These are phyloP conservation scores for Sicyos edulis DNA, from an alignment of 306 rosid genomes.

Conservation along the genomic window DNA sequence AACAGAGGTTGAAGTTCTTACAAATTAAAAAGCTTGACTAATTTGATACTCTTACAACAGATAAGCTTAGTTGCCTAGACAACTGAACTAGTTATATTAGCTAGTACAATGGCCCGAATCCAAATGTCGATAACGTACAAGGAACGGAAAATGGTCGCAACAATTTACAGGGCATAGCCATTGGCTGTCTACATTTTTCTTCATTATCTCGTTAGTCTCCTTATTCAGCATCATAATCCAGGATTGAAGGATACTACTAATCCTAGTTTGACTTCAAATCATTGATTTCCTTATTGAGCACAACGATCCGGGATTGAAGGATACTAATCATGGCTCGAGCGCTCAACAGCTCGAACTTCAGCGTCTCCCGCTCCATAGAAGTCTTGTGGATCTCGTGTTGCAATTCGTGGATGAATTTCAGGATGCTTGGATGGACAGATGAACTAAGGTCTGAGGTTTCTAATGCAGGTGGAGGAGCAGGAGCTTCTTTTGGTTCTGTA, in stretches of 20 bases:
- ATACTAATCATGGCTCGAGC: conserved; percentile 77
- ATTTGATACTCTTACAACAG: conserved; percentile 12
- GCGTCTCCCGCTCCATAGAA: conserved; percentile 60
- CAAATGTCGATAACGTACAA: conserved; percentile 13
- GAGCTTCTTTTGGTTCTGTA: conserved; percentile 50
- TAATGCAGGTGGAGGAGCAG: conserved; percentile 36
- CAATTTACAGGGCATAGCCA: conserved; percentile 20
- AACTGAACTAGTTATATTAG: conserved; percentile 18
- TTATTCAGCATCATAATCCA: conserved; percentile 45
- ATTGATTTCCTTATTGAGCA: conserved; percentile 57
- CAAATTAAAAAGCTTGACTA: neutral
- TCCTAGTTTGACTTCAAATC: conserved; percentile 55
- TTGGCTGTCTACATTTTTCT: conserved; percentile 20
- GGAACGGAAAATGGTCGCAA: conserved; percentile 7
- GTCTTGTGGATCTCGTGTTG: conserved; percentile 61
- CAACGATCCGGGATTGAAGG: conserved; percentile 65
- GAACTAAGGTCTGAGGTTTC: conserved; percentile 38
- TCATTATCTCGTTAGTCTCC: conserved; percentile 60
- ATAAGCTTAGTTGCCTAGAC: conserved; percentile 17
- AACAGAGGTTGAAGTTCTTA: conserved; percentile 11
- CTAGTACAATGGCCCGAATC: conserved; percentile 17
- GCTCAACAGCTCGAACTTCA: conserved; percentile 83
- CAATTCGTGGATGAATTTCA: conserved; percentile 59
- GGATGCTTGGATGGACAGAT: conserved; percentile 56
- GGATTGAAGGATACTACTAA: conserved; percentile 59